Evolutionary conservation across 305 asterid genomes (phyloP), one percentile per base, ranked within the genome.

Genomic region (Solanum hybrid): DNA sequence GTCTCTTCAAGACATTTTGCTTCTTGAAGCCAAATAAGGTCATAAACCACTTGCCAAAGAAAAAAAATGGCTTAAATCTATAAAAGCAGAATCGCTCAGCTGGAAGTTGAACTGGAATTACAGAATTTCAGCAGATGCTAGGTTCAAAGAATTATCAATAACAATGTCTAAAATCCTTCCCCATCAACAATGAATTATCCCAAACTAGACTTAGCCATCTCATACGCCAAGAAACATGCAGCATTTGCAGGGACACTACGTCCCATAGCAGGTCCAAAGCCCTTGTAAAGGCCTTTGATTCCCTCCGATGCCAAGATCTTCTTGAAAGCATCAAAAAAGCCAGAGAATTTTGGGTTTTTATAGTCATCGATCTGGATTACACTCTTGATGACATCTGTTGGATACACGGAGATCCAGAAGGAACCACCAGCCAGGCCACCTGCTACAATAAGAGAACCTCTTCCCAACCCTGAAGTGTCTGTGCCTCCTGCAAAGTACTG

Each of bases 231-330:
- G 96, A 97, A 97, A 92, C 98, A 95, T 9, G 99, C 98, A 13
- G 96, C 99, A 88, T 97, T 96, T 27, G 99, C 99, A 4, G 99
- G 99, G 86, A 97, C 94, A 73, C 99, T 97, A 15, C 98, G 96
- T 8, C 92, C 95, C 99, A 97, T 97, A 51, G 99, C 99, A 3
- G 99, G 99, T 86, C 99, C 99, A 84, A 96, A 97, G 1, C 99
- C 99, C 94, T 94, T 97, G 88, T 96, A 97, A 35, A 97, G 94
- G n/a, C 99, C 99, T 88, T 94, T 96, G 27, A 96, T 93, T 11
- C 99, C 99, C 84, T 96, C 98, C 2, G 96, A 81, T 90, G 91
- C 94, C 91, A 97, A 88, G 90, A 93, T 97, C 93, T 96, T 97
- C 29, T 90, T 90, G 90, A 95, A 94, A 1, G 99, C 98, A 42